Conservation (phyloP, 2,329 filamentous ascomycete species). For the Colletotrichum tabaci region DNA sequence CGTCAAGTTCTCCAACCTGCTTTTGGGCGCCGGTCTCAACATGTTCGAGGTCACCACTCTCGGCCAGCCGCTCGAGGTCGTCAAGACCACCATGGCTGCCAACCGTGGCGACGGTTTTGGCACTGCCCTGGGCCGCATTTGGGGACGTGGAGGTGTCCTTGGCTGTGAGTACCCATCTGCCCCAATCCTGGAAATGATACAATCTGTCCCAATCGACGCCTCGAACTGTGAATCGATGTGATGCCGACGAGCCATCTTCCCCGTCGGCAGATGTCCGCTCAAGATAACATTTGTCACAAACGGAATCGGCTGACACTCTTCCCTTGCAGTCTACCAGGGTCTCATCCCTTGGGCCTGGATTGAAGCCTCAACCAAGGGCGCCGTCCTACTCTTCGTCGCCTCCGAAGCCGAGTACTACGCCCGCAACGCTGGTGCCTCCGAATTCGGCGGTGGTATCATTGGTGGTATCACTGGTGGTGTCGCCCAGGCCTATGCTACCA, state of each 20-base stretch:
- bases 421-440: conserved; percentile 83
- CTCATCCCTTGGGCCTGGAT: conserved; percentile 99
- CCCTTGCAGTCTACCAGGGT: conserved; percentile 92
- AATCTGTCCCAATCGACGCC: background rate
- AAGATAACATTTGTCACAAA: background rate
- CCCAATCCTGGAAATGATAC: background rate
- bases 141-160: conserved; percentile 91
- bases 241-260: background rate
- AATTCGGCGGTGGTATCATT: conserved; percentile 89
- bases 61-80: conserved; percentile 91
- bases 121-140: conserved; percentile 87
- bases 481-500: conserved; percentile 98
- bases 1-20: conserved; percentile 99
- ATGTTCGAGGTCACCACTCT: conserved; percentile 87
- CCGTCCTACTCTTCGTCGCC: conserved; percentile 98
- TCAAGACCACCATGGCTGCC: conserved; percentile 99
- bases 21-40: conserved; percentile 94
- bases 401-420: conserved; percentile 98
- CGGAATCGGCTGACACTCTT: conserved; percentile 46
- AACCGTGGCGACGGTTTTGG: conserved; percentile 92
- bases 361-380: conserved; percentile 99
- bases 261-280: background rate
- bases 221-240: background rate
- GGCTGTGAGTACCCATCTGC: conserved; percentile 81
- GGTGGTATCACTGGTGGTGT: conserved; percentile 96